Conservation (phyloP, 805 yeast species). For the Scheffersomyces lignosus region DNA sequence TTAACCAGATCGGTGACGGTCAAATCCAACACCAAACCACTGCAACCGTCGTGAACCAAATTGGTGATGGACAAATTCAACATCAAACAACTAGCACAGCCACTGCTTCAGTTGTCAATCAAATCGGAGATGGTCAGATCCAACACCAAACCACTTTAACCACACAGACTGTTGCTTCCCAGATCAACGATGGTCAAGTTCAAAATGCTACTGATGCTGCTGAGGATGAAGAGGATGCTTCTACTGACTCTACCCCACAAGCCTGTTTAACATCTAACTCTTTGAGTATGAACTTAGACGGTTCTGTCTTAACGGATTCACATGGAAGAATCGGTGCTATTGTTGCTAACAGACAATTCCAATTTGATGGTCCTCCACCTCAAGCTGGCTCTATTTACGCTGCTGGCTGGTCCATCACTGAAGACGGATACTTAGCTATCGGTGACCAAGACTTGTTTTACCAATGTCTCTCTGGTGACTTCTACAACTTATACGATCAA, state of each 20-base stretch:
- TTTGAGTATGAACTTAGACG: neutral
- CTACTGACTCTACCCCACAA: too few relatives aligned
- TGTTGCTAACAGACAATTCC: conserved; percentile 10
- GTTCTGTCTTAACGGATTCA: conserved; percentile 5
- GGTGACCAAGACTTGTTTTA: conserved; percentile 63
- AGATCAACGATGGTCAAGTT: conserved; percentile 35
- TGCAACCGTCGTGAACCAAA: conserved; percentile 13
- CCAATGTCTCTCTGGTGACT: conserved; percentile 74
- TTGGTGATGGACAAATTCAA: conserved; percentile 48
- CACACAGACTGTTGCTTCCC: conserved; percentile 26
- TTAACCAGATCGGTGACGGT: conserved; percentile 48
- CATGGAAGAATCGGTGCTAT: conserved; percentile 8
- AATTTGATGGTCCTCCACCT: conserved; percentile 7
- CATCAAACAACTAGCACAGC: conserved; percentile 37
- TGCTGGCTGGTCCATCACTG: conserved; percentile 48
- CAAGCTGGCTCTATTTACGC: conserved; percentile 2
- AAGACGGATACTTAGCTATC: conserved; percentile 55
- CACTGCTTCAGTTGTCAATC: conserved; percentile 33
- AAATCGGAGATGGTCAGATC: conserved; percentile 50
- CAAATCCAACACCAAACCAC: conserved; percentile 40
- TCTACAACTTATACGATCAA: conserved; percentile 77
- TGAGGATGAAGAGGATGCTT: neutral
- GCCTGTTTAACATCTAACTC: conserved; percentile 14
- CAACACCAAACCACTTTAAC: conserved; percentile 30
- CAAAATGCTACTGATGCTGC: neutral